Base-by-base conservation (phyloP, 495 filamentous ascomycete species). In the Aspergillus homomorphus region DNA sequence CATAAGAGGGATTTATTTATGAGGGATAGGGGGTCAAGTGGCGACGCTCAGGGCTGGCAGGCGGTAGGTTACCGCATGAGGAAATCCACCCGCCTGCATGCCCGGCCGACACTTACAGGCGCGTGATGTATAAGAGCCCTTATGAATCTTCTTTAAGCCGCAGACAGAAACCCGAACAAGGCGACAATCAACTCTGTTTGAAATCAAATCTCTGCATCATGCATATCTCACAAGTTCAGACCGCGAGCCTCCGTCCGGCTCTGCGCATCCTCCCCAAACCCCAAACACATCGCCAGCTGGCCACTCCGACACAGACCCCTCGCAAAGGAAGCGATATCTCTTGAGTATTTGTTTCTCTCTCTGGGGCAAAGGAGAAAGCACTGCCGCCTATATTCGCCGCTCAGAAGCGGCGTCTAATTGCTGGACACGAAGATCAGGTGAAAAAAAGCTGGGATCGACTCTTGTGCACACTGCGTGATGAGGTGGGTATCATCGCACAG, bases 291-390 rank as follows among this genome's bases (percentile, higher is more conserved):
- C 15, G 33, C 7, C 52, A 15, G 16, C 9, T 44, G 33, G 33
- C 65, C 4, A 22, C 50, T 8, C 21, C 55, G 4, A 43, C 59
- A 22, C 70, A 71, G 52, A 30, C 67, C 20, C 30, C 62, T 26
- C 52, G 52, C 1, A 54, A 54, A 44, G 30, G 45, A 44, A 88
- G 88, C 1, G 83, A 90, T 64, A 91, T 91, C 22, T 87, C 86
- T 0, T 85, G 85, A 57, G 78, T 87, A 1, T 91, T 91, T 54
- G 83, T 83, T 7, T 89, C 86, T 0, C 75, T 91, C n/a, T 88
- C 86, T 1, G 85, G 86, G 0, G 67, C 69, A 14, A 67, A 74
- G 8, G 66, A 77, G 16, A 52, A 73, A n/a, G 83, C 85, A 3
- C 76, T 91, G 0, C 82, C 84, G 0, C 69, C 77, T 45, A 77